These are phyloP conservation scores for Cladosporium austrohemisphaericum DNA, from an alignment of 2,329 filamentous ascomycete species.

Conservation along the genomic window DNA sequence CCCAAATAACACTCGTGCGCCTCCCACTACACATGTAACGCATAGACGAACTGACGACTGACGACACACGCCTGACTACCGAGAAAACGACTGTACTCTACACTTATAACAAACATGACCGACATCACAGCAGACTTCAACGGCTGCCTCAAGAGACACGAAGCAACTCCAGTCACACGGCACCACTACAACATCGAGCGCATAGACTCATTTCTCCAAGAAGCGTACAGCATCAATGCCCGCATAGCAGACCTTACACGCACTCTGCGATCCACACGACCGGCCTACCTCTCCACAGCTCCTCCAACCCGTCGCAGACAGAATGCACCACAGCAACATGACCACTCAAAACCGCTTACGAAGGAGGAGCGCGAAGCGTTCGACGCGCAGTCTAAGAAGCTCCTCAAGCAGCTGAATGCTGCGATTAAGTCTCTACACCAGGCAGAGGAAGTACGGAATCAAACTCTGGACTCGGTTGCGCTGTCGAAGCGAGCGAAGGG, in stretches of 20 bases:
- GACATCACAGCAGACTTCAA: slow-evolving; percentile 69
- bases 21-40: too few species aligned
- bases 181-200: slow-evolving; percentile 34
- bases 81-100: too few species aligned
- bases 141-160: slow-evolving; percentile 51
- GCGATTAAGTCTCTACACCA: slow-evolving; percentile 76
- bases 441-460: slow-evolving; percentile 75
- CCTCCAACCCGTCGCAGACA: slow-evolving; percentile 52
- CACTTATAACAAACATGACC: slow-evolving; percentile 34
- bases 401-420: slow-evolving; percentile 79
- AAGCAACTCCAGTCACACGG: background rate
- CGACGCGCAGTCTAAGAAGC: slow-evolving; percentile 78
- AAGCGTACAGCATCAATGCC: slow-evolving; percentile 87
- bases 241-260: slow-evolving; percentile 76
- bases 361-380: slow-evolving; percentile 81
- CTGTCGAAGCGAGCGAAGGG: slow-evolving; percentile 63
- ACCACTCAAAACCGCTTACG: slow-evolving; percentile 58
- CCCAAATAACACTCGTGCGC: too few species aligned
- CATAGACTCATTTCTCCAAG: slow-evolving; percentile 84
- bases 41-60: too few species aligned
- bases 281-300: slow-evolving; percentile 83
- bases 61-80: too few species aligned
- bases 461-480: slow-evolving; percentile 68
- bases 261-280: slow-evolving; percentile 79
- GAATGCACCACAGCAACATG: slow-evolving; percentile 20